Evolutionary conservation across 2,329 filamentous ascomycete genomes (phyloP).

Genomic region (Sordariomycetes sp.): DNA sequence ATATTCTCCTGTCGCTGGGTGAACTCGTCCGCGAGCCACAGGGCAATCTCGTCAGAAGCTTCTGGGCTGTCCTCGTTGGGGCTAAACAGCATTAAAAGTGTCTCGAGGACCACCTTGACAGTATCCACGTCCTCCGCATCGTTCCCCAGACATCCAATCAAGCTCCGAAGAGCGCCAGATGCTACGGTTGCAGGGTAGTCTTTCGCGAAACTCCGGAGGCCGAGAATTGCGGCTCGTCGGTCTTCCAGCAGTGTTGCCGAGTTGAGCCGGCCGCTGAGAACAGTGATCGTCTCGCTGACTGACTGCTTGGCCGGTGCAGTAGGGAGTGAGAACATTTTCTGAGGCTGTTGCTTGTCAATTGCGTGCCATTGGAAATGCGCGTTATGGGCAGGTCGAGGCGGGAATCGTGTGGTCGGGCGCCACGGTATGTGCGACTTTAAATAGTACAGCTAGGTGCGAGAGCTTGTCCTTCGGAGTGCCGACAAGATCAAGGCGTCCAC

Average conservation of each 20-base stretch:
- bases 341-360: not conserved
- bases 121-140: slow-evolving; percentile 95
- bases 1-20: slow-evolving; percentile 97
- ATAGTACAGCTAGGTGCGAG: too few species aligned
- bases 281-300: slow-evolving; percentile 86
- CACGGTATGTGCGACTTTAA: not conserved
- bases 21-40: slow-evolving; percentile 97
- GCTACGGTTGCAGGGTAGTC: slow-evolving; percentile 93
- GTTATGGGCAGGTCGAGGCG: not conserved
- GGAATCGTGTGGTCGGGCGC: not conserved
- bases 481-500: not conserved
- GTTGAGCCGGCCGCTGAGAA: slow-evolving; percentile 74
- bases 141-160: slow-evolving; percentile 76
- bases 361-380: not conserved
- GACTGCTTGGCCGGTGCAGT: slow-evolving; percentile 88
- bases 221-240: slow-evolving; percentile 82
- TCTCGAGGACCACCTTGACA: slow-evolving; percentile 89
- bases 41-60: slow-evolving; percentile 87
- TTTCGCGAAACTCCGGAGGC: slow-evolving; percentile 90
- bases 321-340: slow-evolving; percentile 52
- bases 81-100: slow-evolving; percentile 82
- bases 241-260: slow-evolving; percentile 92
- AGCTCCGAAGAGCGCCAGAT: slow-evolving; percentile 77
- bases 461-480: too few species aligned
- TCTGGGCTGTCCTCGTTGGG: slow-evolving; percentile 67